Evolutionary conservation across 129 eudicot species (phyloP), one percentile per base, ranked within the genome.

Genomic region (Sambucus nigra): DNA sequence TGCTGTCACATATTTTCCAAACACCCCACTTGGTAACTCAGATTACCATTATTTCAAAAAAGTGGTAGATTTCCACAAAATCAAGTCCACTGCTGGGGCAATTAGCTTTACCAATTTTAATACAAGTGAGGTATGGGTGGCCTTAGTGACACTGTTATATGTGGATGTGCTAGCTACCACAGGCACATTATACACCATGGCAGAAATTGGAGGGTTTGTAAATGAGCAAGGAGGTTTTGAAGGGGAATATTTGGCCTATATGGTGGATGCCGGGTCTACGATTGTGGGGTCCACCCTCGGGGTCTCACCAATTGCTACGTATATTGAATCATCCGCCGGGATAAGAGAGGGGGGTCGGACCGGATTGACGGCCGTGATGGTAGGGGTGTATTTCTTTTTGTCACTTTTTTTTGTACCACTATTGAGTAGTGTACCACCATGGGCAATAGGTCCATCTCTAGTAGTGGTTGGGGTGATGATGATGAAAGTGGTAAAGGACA

Each of bases 401-500:
- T 80, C 96, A 0, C 28, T 80, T 55, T 83, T 83, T 63, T 88
- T 88, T 47, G 61, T 69, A 47, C 96, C 96, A 3, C 17, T 88
- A 0, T 64, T 88, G 35, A 64, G 80, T 25, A 88, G 89, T 29
- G 96, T 88, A 18, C 96, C 96, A 17, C 87, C 91, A 16, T 88
- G 96, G 96, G 96, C 96, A 2, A 78, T 83, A 1, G 96, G 96
- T 42, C 94, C 96, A 19, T 76, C 96, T 35, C 58, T 88, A 25
- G 94, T 83, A 18, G 67, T 88, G 71, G 94, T 88, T 38, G 96
- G 96, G 28, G 96, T 84, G 17, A 25, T 83, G 80, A 83, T 88
- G 96, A 83, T 88, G 96, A 75, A 76, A 45, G 96, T 83, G 67
- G 79, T 83, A 8, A 87, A 80, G 62, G 94, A 87, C 35, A 83